phyloP scores from a whole-genome alignment of 2,329 filamentous ascomycete genomes.

The Chaetomium sp. region DNA sequence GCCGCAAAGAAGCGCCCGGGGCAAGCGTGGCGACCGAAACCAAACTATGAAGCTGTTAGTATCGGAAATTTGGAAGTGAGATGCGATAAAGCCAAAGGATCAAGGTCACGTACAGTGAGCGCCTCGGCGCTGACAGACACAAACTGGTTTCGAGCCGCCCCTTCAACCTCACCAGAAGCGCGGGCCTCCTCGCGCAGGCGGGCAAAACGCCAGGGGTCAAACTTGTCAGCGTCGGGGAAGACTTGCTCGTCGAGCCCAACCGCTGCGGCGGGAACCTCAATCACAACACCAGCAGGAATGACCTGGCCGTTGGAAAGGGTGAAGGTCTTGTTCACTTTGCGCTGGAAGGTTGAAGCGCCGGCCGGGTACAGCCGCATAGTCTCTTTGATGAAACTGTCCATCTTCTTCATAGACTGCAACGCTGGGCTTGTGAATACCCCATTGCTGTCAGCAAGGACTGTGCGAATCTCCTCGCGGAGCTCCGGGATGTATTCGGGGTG shows the following conservation, averaged over 20 bases:
- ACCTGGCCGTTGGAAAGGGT: slow-evolving; percentile 49
- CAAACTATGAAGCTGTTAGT: slow-evolving; percentile 25
- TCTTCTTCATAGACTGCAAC: slow-evolving; percentile 29
- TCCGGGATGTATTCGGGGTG: slow-evolving; percentile 44
- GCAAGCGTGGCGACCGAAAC: slow-evolving; percentile 36
- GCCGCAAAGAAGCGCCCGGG: slow-evolving; percentile 34
- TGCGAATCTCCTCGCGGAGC: slow-evolving; percentile 44
- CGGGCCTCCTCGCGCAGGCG: slow-evolving; percentile 27
- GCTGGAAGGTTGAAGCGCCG: slow-evolving; percentile 37
- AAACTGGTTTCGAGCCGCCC: slow-evolving; percentile 35
- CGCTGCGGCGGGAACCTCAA: slow-evolving; percentile 35
- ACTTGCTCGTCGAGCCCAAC: slow-evolving; percentile 33
- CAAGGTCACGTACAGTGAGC: slow-evolving; percentile 18
- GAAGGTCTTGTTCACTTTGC: slow-evolving; percentile 45
- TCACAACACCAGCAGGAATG: slow-evolving; percentile 38
- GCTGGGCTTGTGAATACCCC: slow-evolving; percentile 26
- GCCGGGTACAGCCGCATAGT: slow-evolving; percentile 25
- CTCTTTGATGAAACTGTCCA: slow-evolving; percentile 31
- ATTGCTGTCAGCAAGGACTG: slow-evolving; percentile 31
- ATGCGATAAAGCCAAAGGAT: neutral
- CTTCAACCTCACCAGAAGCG: slow-evolving; percentile 24
- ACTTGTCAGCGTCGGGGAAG: slow-evolving; percentile 32
- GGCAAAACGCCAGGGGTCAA: slow-evolving; percentile 36
- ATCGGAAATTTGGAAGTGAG: neutral
- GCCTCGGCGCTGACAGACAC: slow-evolving; percentile 30